phyloP scores from a whole-genome alignment of 352 stramenopile genomes.

The Phytopythium sindhum region DNA sequence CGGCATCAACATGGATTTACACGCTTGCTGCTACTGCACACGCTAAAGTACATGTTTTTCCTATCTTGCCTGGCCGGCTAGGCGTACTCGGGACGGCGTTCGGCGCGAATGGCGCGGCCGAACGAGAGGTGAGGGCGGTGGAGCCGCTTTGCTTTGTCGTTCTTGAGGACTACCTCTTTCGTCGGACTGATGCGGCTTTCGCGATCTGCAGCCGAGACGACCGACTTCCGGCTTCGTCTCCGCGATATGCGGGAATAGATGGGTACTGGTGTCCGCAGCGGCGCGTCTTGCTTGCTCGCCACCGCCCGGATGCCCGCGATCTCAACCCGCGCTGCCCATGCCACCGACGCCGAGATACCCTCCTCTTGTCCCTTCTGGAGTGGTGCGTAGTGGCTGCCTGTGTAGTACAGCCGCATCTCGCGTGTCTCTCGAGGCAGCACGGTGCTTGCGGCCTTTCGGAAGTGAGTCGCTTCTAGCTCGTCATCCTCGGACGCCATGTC shows the following conservation, averaged over 20 bases:
- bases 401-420: constrained; percentile 41
- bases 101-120: background rate
- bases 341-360: constrained; percentile 11
- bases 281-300: background rate
- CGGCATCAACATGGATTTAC: no score
- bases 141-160: background rate
- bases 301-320: constrained; percentile 44
- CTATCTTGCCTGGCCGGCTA: background rate
- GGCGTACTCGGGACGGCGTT: background rate
- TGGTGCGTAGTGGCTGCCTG: constrained; percentile 33
- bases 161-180: background rate
- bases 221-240: background rate
- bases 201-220: background rate
- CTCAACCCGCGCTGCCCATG: constrained; percentile 54
- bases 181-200: background rate
- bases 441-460: constrained; percentile 56
- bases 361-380: constrained; percentile 18
- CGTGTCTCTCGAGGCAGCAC: constrained; percentile 45
- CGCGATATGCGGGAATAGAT: background rate
- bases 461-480: constrained; percentile 31
- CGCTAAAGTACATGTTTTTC: background rate
- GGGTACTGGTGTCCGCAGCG: background rate
- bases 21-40: no score
- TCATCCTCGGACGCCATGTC: constrained; percentile 31
- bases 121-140: background rate